Evolutionary conservation across 2,329 filamentous ascomycete species (phyloP).

Genomic region (Phialemoniopsis sp.): DNA sequence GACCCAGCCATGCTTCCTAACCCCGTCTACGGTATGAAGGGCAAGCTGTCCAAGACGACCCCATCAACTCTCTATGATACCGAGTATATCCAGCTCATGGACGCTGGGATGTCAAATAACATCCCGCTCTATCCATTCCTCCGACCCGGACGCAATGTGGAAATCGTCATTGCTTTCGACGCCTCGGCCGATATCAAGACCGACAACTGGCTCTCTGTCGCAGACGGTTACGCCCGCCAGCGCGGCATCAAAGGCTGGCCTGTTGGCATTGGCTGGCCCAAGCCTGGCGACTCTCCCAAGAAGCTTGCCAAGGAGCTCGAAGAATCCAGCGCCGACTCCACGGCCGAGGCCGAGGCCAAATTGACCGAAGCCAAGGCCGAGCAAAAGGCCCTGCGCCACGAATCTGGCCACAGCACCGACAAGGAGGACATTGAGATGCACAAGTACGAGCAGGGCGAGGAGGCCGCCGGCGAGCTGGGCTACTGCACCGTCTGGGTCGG

Average conservation of each 20-base stretch:
- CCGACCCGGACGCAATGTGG: constrained; percentile 80
- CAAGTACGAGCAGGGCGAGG: constrained; percentile 35
- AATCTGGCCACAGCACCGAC: constrained; percentile 10
- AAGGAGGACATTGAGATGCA: constrained; percentile 11
- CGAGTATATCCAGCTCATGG: constrained; percentile 81
- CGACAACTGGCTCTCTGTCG: constrained; percentile 94
- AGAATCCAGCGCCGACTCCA: constrained; percentile 57
- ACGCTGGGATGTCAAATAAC: constrained; percentile 98
- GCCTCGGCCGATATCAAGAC: constrained; percentile 88
- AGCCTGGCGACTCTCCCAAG: constrained; percentile 49
- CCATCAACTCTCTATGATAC: constrained; percentile 70
- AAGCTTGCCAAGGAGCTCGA: constrained; percentile 63
- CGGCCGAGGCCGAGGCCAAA: constrained; percentile 58
- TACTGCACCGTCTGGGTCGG: constrained; percentile 95
- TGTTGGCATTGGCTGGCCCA: constrained; percentile 90
- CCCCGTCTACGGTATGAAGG: constrained; percentile 77
- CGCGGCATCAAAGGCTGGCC: constrained; percentile 94
- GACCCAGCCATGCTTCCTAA: constrained; percentile 90
- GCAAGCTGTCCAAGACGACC: constrained; percentile 68
- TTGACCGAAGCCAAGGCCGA: constrained; percentile 55
- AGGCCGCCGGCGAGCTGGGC: constrained; percentile 60
- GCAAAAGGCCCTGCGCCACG: constrained; percentile 28
- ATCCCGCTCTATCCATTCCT: constrained; percentile 92
- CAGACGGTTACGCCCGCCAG: constrained; percentile 88
- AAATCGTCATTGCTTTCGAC: constrained; percentile 90